phyloP scores from a whole-genome alignment of 257 asterid species.

The Buddleja alternifolia region DNA sequence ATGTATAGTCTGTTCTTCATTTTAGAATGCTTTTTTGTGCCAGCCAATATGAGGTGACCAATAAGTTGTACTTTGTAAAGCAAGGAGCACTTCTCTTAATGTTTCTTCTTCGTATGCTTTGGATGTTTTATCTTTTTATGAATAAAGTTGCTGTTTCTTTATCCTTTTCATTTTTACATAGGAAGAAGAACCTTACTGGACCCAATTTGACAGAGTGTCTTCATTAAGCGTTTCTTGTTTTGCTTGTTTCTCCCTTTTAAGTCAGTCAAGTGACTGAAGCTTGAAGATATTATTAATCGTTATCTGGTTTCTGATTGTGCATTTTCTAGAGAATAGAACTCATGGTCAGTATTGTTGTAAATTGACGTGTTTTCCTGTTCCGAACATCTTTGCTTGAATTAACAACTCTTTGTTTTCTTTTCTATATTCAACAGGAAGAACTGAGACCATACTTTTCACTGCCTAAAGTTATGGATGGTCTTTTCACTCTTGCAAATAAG shows the following conservation, averaged over 20 bases:
- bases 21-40: background rate
- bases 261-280: background rate
- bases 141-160: conserved; percentile 15
- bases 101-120: conserved; percentile 1
- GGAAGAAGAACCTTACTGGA: conserved; percentile 13
- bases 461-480: conserved; percentile 98
- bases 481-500: conserved; percentile 79
- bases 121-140: background rate
- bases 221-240: conserved; percentile 6
- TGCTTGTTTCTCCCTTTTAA: background rate
- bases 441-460: conserved; percentile 94
- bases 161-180: background rate
- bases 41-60: background rate
- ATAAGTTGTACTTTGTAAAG: conserved; percentile 14
- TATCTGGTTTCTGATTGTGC: conserved; percentile 13
- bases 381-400: background rate
- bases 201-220: conserved; percentile 3
- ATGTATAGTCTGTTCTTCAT: background rate
- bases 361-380: background rate
- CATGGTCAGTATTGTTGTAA: background rate
- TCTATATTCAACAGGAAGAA: conserved; percentile 72
- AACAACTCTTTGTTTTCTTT: conserved; percentile 21
- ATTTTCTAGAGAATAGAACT: background rate
- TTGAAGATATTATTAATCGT: conserved; percentile 6
- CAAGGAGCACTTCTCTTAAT: background rate